Conservation (phyloP, 768 basidiomycete species). For the Tylopilus plumbeoviolaceoides region DNA sequence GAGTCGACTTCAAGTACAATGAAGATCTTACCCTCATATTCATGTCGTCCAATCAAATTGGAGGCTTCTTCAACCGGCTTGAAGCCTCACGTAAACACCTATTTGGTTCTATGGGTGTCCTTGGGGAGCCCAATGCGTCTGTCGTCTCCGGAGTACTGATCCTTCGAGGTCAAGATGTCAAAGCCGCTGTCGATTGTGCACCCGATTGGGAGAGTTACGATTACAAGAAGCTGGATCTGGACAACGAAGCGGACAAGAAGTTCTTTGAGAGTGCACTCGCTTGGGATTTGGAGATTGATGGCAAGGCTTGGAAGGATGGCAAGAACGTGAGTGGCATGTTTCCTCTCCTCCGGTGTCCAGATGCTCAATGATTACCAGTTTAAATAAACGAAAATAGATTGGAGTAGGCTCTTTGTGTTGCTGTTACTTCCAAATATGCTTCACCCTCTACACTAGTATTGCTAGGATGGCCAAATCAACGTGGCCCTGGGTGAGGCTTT, state of each 20-base stretch:
- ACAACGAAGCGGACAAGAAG: conserved; percentile 69
- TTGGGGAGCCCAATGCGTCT: conserved; percentile 75
- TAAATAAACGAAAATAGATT: conserved; percentile 21
- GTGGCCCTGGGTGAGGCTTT: background rate
- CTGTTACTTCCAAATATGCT: conserved; percentile 3
- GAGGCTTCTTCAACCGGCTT: conserved; percentile 96
- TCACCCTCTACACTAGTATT: background rate
- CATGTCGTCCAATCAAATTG: conserved; percentile 93
- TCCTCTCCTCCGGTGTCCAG: background rate
- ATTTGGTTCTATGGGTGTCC: conserved; percentile 90
- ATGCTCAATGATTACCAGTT: conserved; percentile 15
- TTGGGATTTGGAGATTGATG: conserved; percentile 89
- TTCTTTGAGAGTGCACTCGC: conserved; percentile 92
- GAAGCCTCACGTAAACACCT: conserved; percentile 97
- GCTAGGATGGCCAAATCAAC: background rate
- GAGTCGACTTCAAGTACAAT: conserved; percentile 96
- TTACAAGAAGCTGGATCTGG: conserved; percentile 74
- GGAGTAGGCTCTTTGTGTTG: conserved; percentile 21
- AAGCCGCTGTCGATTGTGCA: conserved; percentile 70
- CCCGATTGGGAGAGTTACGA: conserved; percentile 91
- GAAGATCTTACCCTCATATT: conserved; percentile 86
- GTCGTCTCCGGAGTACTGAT: conserved; percentile 81
- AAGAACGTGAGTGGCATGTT: conserved; percentile 66
- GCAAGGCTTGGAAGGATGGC: conserved; percentile 88
- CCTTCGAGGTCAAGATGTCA: conserved; percentile 71